These are phyloP conservation scores for Candida boidinii DNA, from an alignment of 805 yeast species.

Conservation along the genomic window DNA sequence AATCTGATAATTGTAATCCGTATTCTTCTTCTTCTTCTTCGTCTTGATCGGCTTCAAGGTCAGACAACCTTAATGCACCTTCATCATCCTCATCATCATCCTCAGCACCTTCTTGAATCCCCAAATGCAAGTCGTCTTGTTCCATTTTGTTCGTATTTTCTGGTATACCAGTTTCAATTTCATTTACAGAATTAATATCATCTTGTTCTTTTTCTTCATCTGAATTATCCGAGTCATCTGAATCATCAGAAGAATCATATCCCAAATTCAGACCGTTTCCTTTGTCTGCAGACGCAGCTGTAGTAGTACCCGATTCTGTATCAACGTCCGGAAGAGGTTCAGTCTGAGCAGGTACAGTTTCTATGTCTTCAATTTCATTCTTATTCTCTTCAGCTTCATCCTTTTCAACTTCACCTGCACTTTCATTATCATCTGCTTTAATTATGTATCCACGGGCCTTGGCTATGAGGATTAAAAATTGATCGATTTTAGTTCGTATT, in stretches of 20 bases:
- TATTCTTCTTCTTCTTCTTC: neutral
- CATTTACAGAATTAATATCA: no score
- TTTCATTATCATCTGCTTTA: neutral
- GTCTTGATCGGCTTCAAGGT: neutral
- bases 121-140: neutral
- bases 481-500: neutral
- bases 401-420: neutral
- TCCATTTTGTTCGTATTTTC: constrained; percentile 2
- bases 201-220: constrained; percentile 1
- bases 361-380: neutral
- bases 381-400: neutral
- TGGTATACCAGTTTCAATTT: no score
- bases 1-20: neutral
- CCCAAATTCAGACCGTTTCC: no score
- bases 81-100: neutral
- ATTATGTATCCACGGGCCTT: constrained; percentile 5
- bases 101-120: constrained; percentile 2
- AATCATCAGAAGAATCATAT: no score
- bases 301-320: neutral
- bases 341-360: neutral
- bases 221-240: neutral
- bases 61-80: neutral
- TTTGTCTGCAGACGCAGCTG: no score
- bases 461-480: constrained; percentile 3
- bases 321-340: constrained; percentile 1